These are phyloP conservation scores for Exsudoporus frostii DNA, from an alignment of 768 basidiomycete species.

Conservation along the genomic window DNA sequence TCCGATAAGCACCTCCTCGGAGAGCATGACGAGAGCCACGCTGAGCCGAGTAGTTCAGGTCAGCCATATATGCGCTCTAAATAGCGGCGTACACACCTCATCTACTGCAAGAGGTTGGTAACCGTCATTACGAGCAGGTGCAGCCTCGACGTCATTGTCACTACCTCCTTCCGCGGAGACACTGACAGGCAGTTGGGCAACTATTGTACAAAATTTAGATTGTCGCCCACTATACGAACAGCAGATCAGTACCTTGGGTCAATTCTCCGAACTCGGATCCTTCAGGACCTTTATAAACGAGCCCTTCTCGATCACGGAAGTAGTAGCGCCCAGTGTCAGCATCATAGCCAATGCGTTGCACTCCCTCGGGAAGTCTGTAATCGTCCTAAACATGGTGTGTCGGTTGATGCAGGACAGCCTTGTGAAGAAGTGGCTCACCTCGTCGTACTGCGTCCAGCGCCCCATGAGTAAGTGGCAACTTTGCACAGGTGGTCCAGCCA, in stretches of 20 bases:
- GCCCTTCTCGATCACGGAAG: conserved; percentile 56
- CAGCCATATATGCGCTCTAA: not conserved
- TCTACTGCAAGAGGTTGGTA: conserved; percentile 55
- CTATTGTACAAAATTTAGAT: conserved; percentile 13
- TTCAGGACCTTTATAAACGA: conserved; percentile 52
- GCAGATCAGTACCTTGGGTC: conserved; percentile 34
- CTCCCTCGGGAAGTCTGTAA: conserved; percentile 51
- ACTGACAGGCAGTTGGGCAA: conserved; percentile 30
- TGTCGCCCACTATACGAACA: not conserved
- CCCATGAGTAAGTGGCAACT: conserved; percentile 23
- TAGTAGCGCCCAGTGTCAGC: conserved; percentile 64
- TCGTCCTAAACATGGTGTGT: conserved; percentile 37
- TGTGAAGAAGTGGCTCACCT: conserved; percentile 12
- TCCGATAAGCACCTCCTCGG: conserved; percentile 49
- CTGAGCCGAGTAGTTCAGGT: conserved; percentile 28
- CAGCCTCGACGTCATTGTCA: conserved; percentile 52
- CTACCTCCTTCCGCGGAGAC: conserved; percentile 29
- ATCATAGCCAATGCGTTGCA: conserved; percentile 73
- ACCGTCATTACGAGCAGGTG: conserved; percentile 50
- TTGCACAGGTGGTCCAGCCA: conserved; percentile 22
- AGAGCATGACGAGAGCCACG: conserved; percentile 30
- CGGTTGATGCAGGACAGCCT: not conserved
- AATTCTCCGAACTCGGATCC: conserved; percentile 61
- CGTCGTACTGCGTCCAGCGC: conserved; percentile 39
- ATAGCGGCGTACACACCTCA: conserved; percentile 34